phyloP scores from a whole-genome alignment of 2,329 filamentous ascomycete genomes.

The Didymella lethalis region DNA sequence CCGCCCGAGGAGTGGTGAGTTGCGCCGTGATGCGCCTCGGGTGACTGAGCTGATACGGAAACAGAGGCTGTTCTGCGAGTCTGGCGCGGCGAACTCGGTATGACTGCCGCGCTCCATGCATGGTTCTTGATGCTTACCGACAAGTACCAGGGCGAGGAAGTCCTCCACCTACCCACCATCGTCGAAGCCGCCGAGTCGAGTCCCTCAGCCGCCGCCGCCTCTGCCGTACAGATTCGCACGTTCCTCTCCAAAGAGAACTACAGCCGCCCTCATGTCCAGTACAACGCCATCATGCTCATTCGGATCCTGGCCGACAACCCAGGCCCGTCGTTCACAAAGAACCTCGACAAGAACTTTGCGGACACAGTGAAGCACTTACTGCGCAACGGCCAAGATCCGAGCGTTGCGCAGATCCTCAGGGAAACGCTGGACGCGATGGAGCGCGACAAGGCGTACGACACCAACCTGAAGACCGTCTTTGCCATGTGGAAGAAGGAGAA shows the following conservation, averaged over 20 bases:
- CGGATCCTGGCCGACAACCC: constrained; percentile 94
- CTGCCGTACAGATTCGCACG: constrained; percentile 81
- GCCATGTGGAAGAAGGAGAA: constrained; percentile 90
- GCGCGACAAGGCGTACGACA: constrained; percentile 74
- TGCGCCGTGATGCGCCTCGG: constrained; percentile 37
- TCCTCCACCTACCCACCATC: constrained; percentile 89
- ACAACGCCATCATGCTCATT: constrained; percentile 95
- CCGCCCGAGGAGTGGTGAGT: constrained; percentile 70
- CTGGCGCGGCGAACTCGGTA: constrained; percentile 64
- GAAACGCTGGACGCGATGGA: constrained; percentile 86
- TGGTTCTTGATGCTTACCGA: constrained; percentile 14
- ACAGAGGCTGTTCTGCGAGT: constrained; percentile 83
- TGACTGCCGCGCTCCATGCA: constrained; percentile 6
- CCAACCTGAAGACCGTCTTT: constrained; percentile 73
- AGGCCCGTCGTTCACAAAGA: constrained; percentile 86
- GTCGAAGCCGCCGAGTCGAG: constrained; percentile 96
- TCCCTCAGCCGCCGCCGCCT: constrained; percentile 81
- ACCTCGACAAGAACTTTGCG: constrained; percentile 85
- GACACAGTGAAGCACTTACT: constrained; percentile 78
- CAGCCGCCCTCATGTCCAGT: constrained; percentile 75
- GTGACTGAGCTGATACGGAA: constrained; percentile 15
- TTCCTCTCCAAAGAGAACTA: constrained; percentile 78
- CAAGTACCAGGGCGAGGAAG: constrained; percentile 75
- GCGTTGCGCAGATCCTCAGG: constrained; percentile 83
- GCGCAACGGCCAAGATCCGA: constrained; percentile 72